Evolutionary conservation across 164 flowering plant species (phyloP).

Genomic region (Liquidambar formosana): DNA sequence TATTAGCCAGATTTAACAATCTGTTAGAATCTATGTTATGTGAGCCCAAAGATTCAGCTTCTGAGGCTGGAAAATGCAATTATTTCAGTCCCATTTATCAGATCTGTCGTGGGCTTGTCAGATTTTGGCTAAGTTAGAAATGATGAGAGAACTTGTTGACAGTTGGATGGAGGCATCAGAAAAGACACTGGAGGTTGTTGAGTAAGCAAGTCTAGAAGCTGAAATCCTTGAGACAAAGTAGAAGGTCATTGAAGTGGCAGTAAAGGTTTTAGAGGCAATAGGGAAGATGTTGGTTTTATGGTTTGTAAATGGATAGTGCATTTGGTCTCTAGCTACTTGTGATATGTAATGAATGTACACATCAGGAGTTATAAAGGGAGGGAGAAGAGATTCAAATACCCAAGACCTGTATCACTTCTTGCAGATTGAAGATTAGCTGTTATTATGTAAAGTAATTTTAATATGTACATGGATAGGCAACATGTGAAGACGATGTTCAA

Average conservation of each 20-base stretch:
- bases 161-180: slow-evolving; percentile 73
- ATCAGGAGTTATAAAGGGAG: no score
- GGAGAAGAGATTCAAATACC: no score
- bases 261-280: slow-evolving; percentile 39
- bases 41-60: slow-evolving; percentile 25
- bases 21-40: slow-evolving; percentile 37
- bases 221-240: slow-evolving; percentile 39
- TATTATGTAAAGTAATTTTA: neutral
- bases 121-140: slow-evolving; percentile 66
- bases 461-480: neutral
- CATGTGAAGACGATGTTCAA: no score
- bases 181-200: slow-evolving; percentile 41
- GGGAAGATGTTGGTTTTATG: no score
- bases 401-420: no score
- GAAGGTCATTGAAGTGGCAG: slow-evolving; percentile 64
- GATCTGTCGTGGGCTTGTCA: slow-evolving; percentile 86
- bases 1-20: slow-evolving; percentile 48
- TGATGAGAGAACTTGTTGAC: slow-evolving; percentile 60
- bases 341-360: no score
- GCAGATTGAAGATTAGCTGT: no score
- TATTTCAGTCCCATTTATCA: slow-evolving; percentile 42
- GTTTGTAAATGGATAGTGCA: no score
- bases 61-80: slow-evolving; percentile 23
- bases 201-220: slow-evolving; percentile 21
- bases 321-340: no score